These are phyloP conservation scores for Penicillium sumatraense DNA, from an alignment of 2,329 filamentous ascomycete genomes.

Conservation along the genomic window DNA sequence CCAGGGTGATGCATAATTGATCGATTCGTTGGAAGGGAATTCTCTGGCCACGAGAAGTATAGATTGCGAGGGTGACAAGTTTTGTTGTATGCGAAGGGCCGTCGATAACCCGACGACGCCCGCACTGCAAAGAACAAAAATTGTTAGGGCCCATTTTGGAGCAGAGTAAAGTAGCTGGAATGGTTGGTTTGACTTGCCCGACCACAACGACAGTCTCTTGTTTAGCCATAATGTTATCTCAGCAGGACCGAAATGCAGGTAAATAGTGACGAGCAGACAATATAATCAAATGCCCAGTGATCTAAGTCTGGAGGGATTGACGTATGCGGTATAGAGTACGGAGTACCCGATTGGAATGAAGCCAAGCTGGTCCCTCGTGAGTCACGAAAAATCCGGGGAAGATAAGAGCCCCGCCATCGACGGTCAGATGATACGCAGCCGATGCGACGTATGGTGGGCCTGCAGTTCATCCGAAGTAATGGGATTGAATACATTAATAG, in stretches of 20 bases:
- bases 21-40: conserved; percentile 44
- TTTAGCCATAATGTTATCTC: conserved; percentile 23
- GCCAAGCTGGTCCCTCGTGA: conserved; percentile 1
- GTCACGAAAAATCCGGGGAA: conserved; percentile 13
- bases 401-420: conserved; percentile 15
- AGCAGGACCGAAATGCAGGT: neutral
- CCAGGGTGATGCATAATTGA: conserved; percentile 53
- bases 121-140: conserved; percentile 34
- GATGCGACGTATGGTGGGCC: conserved; percentile 8
- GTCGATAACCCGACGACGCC: conserved; percentile 47
- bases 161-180: neutral
- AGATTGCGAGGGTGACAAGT: conserved; percentile 29
- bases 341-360: too few species aligned
- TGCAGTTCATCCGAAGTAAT: conserved; percentile 4
- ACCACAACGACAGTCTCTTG: conserved; percentile 43
- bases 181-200: conserved; percentile 38
- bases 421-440: conserved; percentile 21
- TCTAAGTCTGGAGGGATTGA: too few species aligned
- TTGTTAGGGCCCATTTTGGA: conserved; percentile 5
- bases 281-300: too few species aligned
- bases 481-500: too few species aligned
- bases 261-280: too few species aligned
- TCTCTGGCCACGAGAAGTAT: conserved; percentile 48
- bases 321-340: too few species aligned
- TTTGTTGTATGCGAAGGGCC: conserved; percentile 40